phyloP scores from a whole-genome alignment of 1,284 basidiomycete species.

The Chiua sp. region DNA sequence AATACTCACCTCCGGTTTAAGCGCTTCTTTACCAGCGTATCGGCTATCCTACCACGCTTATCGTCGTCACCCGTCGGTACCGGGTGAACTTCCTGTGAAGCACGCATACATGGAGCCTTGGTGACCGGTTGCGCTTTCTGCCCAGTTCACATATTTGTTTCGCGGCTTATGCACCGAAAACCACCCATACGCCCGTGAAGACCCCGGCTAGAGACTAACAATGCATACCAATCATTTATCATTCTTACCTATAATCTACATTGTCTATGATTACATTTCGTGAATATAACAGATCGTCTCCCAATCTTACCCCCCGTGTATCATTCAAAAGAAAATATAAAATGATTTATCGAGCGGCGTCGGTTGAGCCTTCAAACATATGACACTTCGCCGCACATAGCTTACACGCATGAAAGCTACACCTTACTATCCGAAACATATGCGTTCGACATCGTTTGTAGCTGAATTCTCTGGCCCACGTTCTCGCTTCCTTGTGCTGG shows the following conservation, averaged over 20 bases:
- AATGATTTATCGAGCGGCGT: not conserved
- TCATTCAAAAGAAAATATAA: not conserved
- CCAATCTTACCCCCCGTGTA: not conserved
- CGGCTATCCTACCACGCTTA: too few species aligned
- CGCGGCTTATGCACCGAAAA: too few species aligned
- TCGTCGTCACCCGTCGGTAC: too few species aligned
- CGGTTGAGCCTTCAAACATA: not conserved
- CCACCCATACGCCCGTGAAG: too few species aligned
- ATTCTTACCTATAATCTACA: not conserved
- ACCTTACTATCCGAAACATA: not conserved
- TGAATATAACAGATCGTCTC: not conserved
- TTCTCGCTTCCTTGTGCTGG: not conserved
- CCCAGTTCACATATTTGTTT: not conserved
- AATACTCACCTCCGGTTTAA: too few species aligned
- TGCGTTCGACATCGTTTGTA: slow-evolving; percentile 9
- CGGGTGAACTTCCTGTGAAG: too few species aligned
- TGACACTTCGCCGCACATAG: too few species aligned
- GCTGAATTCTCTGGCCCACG: not conserved
- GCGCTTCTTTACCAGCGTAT: too few species aligned
- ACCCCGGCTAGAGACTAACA: too few species aligned
- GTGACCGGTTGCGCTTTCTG: too few species aligned
- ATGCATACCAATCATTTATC: not conserved
- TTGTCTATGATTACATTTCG: not conserved
- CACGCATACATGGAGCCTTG: too few species aligned
- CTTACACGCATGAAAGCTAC: not conserved